Conservation (phyloP, 768 basidiomycete genomes). For the Guyanaporus albipodus region DNA sequence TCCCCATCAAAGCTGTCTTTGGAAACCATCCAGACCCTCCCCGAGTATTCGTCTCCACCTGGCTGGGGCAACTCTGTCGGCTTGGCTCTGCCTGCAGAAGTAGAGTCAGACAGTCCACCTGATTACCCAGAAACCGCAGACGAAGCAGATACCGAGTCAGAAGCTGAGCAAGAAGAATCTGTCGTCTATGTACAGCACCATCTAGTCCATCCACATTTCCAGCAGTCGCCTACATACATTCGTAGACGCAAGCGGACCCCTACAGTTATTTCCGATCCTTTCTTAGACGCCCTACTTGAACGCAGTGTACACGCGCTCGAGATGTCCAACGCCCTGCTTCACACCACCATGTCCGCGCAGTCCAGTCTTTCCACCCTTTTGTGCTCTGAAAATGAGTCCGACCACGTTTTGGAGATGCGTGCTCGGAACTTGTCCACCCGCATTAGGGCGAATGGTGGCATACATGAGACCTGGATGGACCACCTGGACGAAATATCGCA, state of each 20-base stretch:
- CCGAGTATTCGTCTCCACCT: conserved; percentile 53
- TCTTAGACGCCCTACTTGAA: conserved; percentile 72
- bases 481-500: conserved; percentile 63
- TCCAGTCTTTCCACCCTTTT: conserved; percentile 49
- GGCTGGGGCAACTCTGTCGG: conserved; percentile 14
- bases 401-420: conserved; percentile 44
- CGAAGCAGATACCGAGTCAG: conserved; percentile 70
- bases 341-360: conserved; percentile 71
- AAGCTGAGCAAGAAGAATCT: conserved; percentile 30
- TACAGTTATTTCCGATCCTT: conserved; percentile 42
- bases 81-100: conserved; percentile 24
- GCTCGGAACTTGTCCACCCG: conserved; percentile 51
- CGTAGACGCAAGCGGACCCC: conserved; percentile 28
- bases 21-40: conserved; percentile 62
- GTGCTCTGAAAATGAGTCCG: conserved; percentile 42
- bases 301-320: conserved; percentile 83
- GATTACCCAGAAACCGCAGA: conserved; percentile 76
- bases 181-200: conserved; percentile 22
- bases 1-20: conserved; percentile 59
- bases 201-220: conserved; percentile 33
- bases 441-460: conserved; percentile 42
- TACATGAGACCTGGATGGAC: conserved; percentile 58
- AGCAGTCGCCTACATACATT: conserved; percentile 23
- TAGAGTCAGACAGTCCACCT: conserved; percentile 58
- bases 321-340: conserved; percentile 76